Evolutionary conservation across 2,329 filamentous ascomycete genomes (phyloP), one percentile per base, ranked within the genome.

Genomic region (Calonectria pseudoreteaudii): DNA sequence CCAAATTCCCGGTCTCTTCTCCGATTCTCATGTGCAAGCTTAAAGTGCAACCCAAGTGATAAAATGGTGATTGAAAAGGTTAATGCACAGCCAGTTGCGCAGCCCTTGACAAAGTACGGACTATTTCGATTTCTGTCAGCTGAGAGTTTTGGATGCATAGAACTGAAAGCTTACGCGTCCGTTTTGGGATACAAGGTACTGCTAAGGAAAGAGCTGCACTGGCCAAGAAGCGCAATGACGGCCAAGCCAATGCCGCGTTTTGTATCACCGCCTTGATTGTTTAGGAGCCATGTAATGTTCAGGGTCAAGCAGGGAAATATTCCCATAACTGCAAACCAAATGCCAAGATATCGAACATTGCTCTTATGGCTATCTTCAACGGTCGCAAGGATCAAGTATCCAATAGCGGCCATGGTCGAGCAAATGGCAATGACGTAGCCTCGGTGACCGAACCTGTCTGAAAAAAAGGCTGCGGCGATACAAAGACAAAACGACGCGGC

Each of bases 161-260:
- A 0, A 18, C 5, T 6, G 30, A 1, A 2, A 26, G 72, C 77
- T 62, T 58, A 77, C 77, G 71, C 68, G 2, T 77, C 76, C 0
- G 71, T 53, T 2, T 75, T 76, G 0, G 76, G 76, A 0, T 75
- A 78, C 7, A 78, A 58, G 0, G 68, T 67, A 1, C 76, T 78
- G 26, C 77, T 78, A 1, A 78, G 41, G 1, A 78, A 64, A 20
- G 77, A 78, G 0, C 73, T 74, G 8, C 77, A 78, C 50, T 78
- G 76, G 0, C 77, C 76, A 0, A 78, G 49, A 0, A 70, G 73
- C 0, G 74, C 28, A 0, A 74, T 50, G 0, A 78, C 62, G 0
- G 76, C 76, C 8, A 78, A 56, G 0, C 77, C 75, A 0, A 66
- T 68, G 0, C 77, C 77, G 9, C 70, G 66, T 41, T 76, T 78